Base-by-base conservation (phyloP, 176 grass and related monocot species). In the Otatea glauca region DNA sequence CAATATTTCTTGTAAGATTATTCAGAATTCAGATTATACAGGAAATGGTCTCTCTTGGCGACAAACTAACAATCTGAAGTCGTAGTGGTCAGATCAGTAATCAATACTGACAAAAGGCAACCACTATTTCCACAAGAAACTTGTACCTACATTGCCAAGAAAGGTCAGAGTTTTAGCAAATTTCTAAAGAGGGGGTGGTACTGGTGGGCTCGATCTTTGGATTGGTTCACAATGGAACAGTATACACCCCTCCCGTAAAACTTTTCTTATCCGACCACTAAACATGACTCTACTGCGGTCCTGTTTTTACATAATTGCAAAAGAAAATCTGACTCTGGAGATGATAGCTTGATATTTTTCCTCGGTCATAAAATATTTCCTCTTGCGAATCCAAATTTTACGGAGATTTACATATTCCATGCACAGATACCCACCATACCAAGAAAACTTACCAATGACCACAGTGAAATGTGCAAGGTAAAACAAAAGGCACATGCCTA, bases 161-260 rank as follows among this genome's bases (percentile, higher is more conserved):
- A 67, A 21, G 16, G 43, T 29, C 9, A 16, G 14, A 27, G 29
- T 25, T 51, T 37, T 53, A 51, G 8, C 60, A 13, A 53, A 8
- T 27, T 84, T 65, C 25, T 10, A 18, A 51, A n/a, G 35, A 32
- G 0, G 18, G 2, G 21, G 7, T 27, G 50, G 41, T 72, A 34
- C 32, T 21, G 23, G 16, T 11, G 9, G 23, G n/a, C 17, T 5
- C 32, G 29, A 53, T 54, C 72, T 53, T 25, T 34, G 8, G 44
- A 54, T 75, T 68, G 48, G 10, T 23, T 68, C 7, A 4, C 64
- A 81, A 59, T 87, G 37, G 47, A 81, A 87, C 85, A 48, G 13
- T 58, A 78, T 32, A 63, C 21, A 18, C 41, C 14, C 59, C 42
- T 16, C 51, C 39, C 5, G 8, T 24, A 43, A 13, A 35, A 42